Base-by-base conservation (phyloP, 371 early-diverging fungal genomes). In the Rhizopus sp. region DNA sequence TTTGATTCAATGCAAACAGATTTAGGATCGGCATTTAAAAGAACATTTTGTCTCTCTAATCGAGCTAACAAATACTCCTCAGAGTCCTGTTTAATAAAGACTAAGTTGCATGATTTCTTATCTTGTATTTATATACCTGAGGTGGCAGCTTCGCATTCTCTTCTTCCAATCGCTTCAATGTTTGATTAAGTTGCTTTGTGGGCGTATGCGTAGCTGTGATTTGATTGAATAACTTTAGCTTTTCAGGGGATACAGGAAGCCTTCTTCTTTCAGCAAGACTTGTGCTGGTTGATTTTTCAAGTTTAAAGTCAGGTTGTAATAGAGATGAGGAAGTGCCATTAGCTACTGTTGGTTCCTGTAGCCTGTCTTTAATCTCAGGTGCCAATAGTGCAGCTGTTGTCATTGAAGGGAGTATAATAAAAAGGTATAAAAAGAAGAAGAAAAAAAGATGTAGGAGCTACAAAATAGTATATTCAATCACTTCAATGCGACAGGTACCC, bases 11-110 rank as follows among this genome's bases (percentile, higher is more conserved):
- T 83, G 58, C 79, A 82, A 34, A 84, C 64, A 0, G 83, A 75
- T 64, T 85, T 85, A 7, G 83, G 85, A 47, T 85, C 83, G 33
- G 78, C 80, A 42, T 78, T 75, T 37, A 85, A 65, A 55, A 83
- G 60, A 4, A 78, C 80, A 62, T 83, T 85, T 64, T 85, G 86
- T 56, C 78, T 71, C 54, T 85, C 86, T 23, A 85, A 51, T 12
- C 75, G 78, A 32, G 83, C 81, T 50, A 85, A 55, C 54, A 85
- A 54, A 57, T 80, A 82, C 15, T 81, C 76, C 39, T 80, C 83
- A 12, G 82, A 78, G 45, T 78, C 80, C 83, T 84, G 63, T 23
- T n/a, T 33, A 45, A 55, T 45, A 15, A 48, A 48, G 35, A 9
- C 32, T 31, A 40, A 33, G 38, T 35, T 33, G 48, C 33, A 45